Base-by-base conservation (phyloP, 768 basidiomycete species). In the Lentinus tigrinus region DNA sequence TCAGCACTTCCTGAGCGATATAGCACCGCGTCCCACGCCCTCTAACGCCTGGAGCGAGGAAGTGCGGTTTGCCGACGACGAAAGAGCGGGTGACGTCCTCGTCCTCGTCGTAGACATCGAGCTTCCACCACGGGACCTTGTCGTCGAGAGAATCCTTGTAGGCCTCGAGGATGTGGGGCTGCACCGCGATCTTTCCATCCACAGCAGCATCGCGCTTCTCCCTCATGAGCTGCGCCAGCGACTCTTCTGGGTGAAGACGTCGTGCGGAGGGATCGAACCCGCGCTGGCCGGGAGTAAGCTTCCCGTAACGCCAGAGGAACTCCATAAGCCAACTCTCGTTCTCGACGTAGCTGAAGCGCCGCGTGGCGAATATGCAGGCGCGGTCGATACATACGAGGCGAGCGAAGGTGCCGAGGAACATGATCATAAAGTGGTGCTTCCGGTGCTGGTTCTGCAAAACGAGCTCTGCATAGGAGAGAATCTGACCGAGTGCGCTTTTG, bases 1-100 rank as follows among this genome's bases (percentile, higher is more conserved):
- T n/a, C n/a, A n/a, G n/a, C n/a, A n/a, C n/a, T n/a, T n/a, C n/a
- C n/a, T n/a, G n/a, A n/a, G 63, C 63, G 23, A 64, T 28, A 50
- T 59, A 61, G 5, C 60, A 49, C 9, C 50, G 57, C 1, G 63
- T 64, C 0, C 36, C 53, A 1, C 56, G 63, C 0, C 63, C 63
- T 2, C 38, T 47, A 4, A 57, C 44, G 1, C 56, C 54, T 0
- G 28, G 4, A 3, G 56, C 50, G 3, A 17, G 13, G 37, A 54
- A 55, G 26, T 38, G 31, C 1, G 52, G 57, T 17, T 56, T 55
- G 26, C 53, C 63, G 13, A 64, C 54, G 5, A 64, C 44, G 49
- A 57, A n/a, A n/a, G n/a, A n/a, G n/a, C n/a, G n/a, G n/a, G n/a
- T n/a, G n/a, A n/a, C n/a, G n/a, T n/a, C n/a, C n/a, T n/a, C n/a